Evolutionary conservation across 164 flowering plant genomes (phyloP), one percentile per base, ranked within the genome.

Genomic region (Umbellularia californica): DNA sequence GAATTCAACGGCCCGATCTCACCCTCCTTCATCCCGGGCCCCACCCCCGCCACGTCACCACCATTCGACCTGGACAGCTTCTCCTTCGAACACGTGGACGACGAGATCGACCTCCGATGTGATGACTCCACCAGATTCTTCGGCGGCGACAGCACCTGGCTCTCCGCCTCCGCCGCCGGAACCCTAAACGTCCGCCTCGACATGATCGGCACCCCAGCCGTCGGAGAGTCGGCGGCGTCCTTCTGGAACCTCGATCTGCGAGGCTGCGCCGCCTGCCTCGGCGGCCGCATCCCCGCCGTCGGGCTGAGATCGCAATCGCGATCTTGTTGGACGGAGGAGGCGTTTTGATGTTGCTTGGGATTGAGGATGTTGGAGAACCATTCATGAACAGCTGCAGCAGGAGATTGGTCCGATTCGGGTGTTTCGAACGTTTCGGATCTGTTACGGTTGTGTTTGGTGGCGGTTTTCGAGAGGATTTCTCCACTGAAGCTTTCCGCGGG

Each of bases 341-440:
- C 35, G 22, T 68, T 9, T 25, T 50, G 71, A 11, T 74, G 67
- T 14, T 50, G 75, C 9, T 74, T 74, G 76, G 75, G 72, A 35
- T 80, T 85, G 79, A 89, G 81, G 52, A 85, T 81, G 84, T 83
- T 87, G 84, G 88, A 77, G 79, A 89, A 81, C 90, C 90, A 87
- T 73, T 85, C 82, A 9, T 89, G 89, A 50, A 85, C 88, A 10
- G 88, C 75, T 1, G 85, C 72, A 11, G 83, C 75, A 50, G 86
- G 87, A 24, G 87, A 82, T 67, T 2, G 13, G 0, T 78, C 85
- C 12, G 81, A 3, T 3, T 20, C 20, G 15, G 71, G 66, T 35
- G 10, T 33, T 27, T 74, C 58, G 51, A 75, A 47, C 28, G 71
- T 47, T 51, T 82, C 86, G 2, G 90, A 85, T n/a, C 52, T 79